Evolutionary conservation across 208 protist genomes (phyloP).

Genomic region (Trichomonas gallinae): DNA sequence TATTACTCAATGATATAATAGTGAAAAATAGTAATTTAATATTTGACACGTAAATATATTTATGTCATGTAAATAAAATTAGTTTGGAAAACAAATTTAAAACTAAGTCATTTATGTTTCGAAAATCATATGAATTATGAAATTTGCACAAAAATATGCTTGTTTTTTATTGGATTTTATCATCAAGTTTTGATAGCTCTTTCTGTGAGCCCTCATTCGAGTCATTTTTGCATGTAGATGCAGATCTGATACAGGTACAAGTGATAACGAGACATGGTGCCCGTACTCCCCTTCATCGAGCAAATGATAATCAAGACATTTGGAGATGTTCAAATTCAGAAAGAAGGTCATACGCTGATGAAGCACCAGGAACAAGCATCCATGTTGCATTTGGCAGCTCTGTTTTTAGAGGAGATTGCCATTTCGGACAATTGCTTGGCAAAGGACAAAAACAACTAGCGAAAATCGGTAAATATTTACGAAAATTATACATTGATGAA

Average conservation of each 20-base stretch:
- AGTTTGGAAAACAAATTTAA: no score
- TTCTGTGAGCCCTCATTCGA: neutral
- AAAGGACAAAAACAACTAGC: neutral
- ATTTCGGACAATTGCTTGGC: neutral
- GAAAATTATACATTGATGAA: neutral
- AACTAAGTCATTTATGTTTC: no score
- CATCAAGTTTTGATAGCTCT: neutral
- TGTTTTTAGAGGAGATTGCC: neutral
- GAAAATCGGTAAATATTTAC: neutral
- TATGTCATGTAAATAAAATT: no score
- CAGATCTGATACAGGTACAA: neutral
- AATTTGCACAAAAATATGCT: no score
- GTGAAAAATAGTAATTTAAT: no score
- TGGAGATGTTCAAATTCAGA: neutral
- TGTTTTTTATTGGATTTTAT: neutral
- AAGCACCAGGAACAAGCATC: neutral
- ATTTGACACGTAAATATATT: no score
- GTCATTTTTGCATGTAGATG: neutral
- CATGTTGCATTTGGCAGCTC: neutral
- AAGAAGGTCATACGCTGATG: neutral
- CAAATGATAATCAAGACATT: neutral
- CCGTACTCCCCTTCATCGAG: neutral
- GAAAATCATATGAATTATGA: no score
- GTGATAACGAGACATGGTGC: neutral
- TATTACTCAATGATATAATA: no score